phyloP scores from a whole-genome alignment of 2,329 filamentous ascomycete genomes.

The Fusarium pseudoanthophilum region DNA sequence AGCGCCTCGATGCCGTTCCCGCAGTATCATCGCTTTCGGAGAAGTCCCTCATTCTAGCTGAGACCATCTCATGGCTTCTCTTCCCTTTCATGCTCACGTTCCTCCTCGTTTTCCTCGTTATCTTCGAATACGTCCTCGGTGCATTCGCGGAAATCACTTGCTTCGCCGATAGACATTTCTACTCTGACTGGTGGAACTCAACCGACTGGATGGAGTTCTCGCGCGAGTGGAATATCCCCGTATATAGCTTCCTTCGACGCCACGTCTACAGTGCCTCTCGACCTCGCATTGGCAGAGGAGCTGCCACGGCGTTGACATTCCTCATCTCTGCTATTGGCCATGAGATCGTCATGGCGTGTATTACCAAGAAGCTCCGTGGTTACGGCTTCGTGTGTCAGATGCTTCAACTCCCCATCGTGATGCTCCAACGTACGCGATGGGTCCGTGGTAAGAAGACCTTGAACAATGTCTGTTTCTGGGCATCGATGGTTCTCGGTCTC shows the following conservation, averaged over 20 bases:
- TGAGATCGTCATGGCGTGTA: conserved; percentile 97
- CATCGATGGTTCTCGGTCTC: conserved; percentile 87
- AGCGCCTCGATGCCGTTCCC: conserved; percentile 58
- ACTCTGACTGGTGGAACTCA: conserved; percentile 80
- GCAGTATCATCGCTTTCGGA: conserved; percentile 65
- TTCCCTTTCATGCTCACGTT: conserved; percentile 99
- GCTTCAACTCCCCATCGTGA: conserved; percentile 95
- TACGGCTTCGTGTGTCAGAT: conserved; percentile 97
- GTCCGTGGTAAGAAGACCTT: conserved; percentile 79
- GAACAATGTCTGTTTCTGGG: conserved; percentile 93
- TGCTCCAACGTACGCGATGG: conserved; percentile 83
- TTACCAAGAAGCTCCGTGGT: conserved; percentile 94
- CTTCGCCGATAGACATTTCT: conserved; percentile 95
- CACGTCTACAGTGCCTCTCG: conserved; percentile 92
- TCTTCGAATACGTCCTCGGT: conserved; percentile 96
- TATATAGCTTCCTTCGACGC: conserved; percentile 92
- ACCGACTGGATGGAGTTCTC: conserved; percentile 96
- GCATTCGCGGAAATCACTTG: conserved; percentile 94
- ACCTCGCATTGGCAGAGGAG: conserved; percentile 76
- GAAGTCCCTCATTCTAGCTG: conserved; percentile 80
- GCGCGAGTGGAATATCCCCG: conserved; percentile 96
- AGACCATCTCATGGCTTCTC: conserved; percentile 89
- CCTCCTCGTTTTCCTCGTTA: conserved; percentile 94
- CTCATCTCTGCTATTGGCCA: conserved; percentile 89
- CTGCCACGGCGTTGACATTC: conserved; percentile 91